Evolutionary conservation across 2,329 filamentous ascomycete species (phyloP).

Genomic region (Calonectria pseudoreteaudii): DNA sequence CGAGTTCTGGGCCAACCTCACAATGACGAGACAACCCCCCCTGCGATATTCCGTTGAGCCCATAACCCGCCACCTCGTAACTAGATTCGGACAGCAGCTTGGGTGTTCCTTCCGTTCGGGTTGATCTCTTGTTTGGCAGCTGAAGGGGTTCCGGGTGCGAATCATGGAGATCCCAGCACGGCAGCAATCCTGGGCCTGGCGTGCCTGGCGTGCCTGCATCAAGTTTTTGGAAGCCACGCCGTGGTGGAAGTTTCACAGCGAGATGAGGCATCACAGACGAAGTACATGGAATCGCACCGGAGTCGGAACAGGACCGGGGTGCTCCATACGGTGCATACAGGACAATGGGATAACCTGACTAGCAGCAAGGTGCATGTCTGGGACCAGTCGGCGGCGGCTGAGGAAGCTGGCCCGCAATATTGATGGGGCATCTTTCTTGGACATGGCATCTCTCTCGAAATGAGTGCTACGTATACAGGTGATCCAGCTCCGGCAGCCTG

Average conservation of each 20-base stretch:
- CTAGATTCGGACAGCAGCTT: conserved; percentile 14
- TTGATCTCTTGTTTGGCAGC: conserved; percentile 25
- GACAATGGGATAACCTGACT: conserved; percentile 9
- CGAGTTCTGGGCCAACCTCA: conserved; percentile 20
- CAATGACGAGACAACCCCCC: conserved; percentile 18
- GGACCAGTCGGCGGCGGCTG: conserved; percentile 22
- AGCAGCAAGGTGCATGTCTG: conserved; percentile 31
- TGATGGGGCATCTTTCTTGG: conserved; percentile 8
- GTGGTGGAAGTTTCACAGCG: conserved; percentile 34
- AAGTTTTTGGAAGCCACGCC: conserved; percentile 19
- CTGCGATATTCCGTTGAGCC: conserved; percentile 24
- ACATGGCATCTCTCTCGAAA: background rate
- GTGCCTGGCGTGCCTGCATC: conserved; percentile 34
- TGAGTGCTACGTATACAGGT: conserved; percentile 4
- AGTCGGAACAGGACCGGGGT: conserved; percentile 3
- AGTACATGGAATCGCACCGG: conserved; percentile 5
- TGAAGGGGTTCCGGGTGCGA: conserved; percentile 23
- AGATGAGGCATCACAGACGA: background rate
- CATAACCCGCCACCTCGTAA: conserved; percentile 41
- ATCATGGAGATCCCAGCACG: conserved; percentile 32
- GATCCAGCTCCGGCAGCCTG: conserved; percentile 3
- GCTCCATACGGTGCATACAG: background rate
- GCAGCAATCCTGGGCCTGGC: conserved; percentile 28
- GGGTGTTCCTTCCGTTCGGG: conserved; percentile 22
- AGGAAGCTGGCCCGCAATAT: conserved; percentile 19